These are phyloP conservation scores for Cyclotella choctawhatcheeana DNA, from an alignment of 108 stramenopile species.

Conservation along the genomic window DNA sequence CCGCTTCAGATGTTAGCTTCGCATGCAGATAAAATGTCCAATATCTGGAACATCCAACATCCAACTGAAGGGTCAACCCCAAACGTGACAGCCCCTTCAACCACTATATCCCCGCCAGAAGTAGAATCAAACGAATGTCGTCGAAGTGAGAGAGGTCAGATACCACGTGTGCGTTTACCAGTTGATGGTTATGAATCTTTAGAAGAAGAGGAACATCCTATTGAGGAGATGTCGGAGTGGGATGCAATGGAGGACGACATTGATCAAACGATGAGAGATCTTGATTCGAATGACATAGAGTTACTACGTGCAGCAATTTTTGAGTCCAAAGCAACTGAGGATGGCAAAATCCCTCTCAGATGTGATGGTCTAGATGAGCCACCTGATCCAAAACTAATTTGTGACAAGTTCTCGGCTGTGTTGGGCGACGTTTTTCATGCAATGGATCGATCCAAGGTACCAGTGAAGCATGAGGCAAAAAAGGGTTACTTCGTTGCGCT, in stretches of 20 bases:
- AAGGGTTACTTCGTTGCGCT: slow-evolving; percentile 20
- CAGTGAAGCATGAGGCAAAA: slow-evolving; percentile 18
- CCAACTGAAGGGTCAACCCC: too few relatives aligned
- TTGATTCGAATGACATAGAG: not conserved
- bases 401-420: slow-evolving; percentile 7
- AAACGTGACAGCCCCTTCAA: not conserved
- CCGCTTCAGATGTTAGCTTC: slow-evolving; percentile 30
- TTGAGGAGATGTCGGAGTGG: not conserved
- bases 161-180: not conserved
- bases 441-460: slow-evolving; percentile 20
- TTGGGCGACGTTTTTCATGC: slow-evolving; percentile 44
- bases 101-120: not conserved
- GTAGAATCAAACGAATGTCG: not conserved
- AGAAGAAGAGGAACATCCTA: not conserved
- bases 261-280: not conserved
- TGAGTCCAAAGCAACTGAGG: not conserved
- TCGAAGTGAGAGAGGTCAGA: not conserved
- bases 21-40: too few relatives aligned
- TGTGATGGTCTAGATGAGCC: slow-evolving; percentile 22
- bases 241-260: not conserved
- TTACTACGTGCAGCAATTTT: not conserved
- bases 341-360: slow-evolving; percentile 3
- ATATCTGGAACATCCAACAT: too few relatives aligned
- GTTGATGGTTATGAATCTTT: not conserved
- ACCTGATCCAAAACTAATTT: slow-evolving; percentile 21